Evolutionary conservation across 2,329 filamentous ascomycete species (phyloP), one percentile per base, ranked within the genome.

Genomic region (Zymoseptoria tritici): DNA sequence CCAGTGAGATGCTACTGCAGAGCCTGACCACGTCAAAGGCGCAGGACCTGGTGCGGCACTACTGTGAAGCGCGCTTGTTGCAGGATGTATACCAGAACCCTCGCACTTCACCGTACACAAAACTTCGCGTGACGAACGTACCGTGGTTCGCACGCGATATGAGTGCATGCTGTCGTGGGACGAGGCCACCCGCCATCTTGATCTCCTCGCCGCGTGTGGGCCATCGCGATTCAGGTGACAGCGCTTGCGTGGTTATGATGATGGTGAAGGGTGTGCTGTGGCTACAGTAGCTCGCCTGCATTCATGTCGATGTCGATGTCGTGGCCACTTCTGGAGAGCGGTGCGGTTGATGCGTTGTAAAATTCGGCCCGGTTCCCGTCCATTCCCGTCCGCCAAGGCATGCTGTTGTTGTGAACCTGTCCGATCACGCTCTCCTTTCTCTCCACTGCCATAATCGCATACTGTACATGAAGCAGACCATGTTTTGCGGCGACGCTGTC

Each of bases 301-400:
- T 29, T 29, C 26, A 29, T 29, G 26, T 29, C 26, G 26, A 29
- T 29, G 26, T 29, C 26, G 26, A 29, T 29, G 26, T 29, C 26
- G 26, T 29, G 26, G 26, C 26, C 26, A 24, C 26, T 26, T 22
- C 52, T 19, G 9, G n/a, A 29, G 52, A 53, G 22, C 24, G 50
- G 26, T 56, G 63, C 63, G 56, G 62, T 54, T 59, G 62, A 68
- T 69, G 67, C 67, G 68, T 67, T 69, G 66, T 69, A 67, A 68
- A 29, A 29, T 29, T 29, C 26, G 26, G 26, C 26, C 26, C 26
- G 26, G 1, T 2, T 16, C 36, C 36, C 16, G 36, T n/a, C 36
- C 36, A n/a, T 7, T n/a, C 36, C 36, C 36, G 36, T 42, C 36
- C 36, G 36, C 11, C 36, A 42, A 42, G 36, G 9, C 31, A 36